phyloP scores from a whole-genome alignment of 305 asterid genomes.

The Lippia alba region DNA sequence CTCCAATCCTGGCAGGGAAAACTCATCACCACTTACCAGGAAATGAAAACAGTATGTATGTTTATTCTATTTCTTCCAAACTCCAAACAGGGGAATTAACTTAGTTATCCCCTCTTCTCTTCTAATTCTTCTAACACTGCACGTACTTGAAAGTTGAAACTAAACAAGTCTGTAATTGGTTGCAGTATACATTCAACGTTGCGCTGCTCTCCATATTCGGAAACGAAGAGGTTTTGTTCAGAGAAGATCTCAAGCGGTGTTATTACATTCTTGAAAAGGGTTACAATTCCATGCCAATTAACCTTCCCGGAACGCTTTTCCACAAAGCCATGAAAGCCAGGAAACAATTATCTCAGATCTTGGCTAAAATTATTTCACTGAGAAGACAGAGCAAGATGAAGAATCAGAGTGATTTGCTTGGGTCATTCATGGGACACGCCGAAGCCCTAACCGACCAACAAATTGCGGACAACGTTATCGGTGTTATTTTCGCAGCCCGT shows the following conservation, averaged over 20 bases:
- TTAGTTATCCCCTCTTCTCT: conserved; percentile 39
- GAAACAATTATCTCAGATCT: conserved; percentile 68
- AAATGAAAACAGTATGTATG: conserved; percentile 85
- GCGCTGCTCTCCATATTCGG: conserved; percentile 92
- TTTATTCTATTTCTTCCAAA: neutral
- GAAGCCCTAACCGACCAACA: conserved; percentile 84
- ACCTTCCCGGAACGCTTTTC: conserved; percentile 87
- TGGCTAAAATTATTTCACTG: conserved; percentile 58
- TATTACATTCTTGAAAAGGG: conserved; percentile 88
- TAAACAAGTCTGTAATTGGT: conserved; percentile 1
- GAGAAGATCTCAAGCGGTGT: conserved; percentile 86
- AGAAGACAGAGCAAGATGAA: conserved; percentile 54
- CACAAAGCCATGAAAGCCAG: conserved; percentile 93
- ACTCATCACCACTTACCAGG: conserved; percentile 73
- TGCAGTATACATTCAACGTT: conserved; percentile 96
- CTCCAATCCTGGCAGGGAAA: conserved; percentile 71
- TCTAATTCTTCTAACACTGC: too few species aligned
- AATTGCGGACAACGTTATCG: conserved; percentile 90
- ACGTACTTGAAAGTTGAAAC: conserved; percentile 14
- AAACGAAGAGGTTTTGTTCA: conserved; percentile 69
- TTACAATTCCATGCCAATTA: conserved; percentile 90
- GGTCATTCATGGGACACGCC: conserved; percentile 83
- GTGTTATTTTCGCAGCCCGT: conserved; percentile 92
- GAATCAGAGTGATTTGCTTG: conserved; percentile 58
- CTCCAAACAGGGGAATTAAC: conserved; percentile 25